Base-by-base conservation (phyloP, 176 grass and related monocot genomes). In the Pontederia paniculata region DNA sequence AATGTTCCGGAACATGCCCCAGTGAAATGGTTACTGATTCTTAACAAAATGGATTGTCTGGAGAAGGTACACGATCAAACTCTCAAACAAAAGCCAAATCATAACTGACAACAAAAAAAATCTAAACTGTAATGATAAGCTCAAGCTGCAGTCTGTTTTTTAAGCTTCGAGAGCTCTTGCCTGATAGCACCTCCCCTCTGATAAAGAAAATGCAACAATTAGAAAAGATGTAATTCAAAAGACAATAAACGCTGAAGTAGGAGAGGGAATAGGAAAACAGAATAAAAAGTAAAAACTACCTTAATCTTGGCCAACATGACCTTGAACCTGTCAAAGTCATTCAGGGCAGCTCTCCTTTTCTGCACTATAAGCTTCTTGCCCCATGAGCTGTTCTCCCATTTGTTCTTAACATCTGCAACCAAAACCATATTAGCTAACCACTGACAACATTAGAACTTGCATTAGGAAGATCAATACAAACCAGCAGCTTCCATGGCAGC, bases 331-430 rank as follows among this genome's bases (percentile, higher is more conserved):
- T 94, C 77, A 13, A 94, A 88, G 57, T 94, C 88, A 78, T 88
- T 88, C 15, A 94, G 80, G 0, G 88, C 56, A 17, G 88, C 83
- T 84, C 88, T 94, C 77, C 77, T 88, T 66, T 84, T 76, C 88
- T 94, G 88, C 19, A 94, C 88, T 76, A 94, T 88, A 31, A 94
- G 55, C 67, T 94, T 94, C 75, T 73, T 94, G 57, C 88, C 88
- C 88, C 88, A 94, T 0, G 80, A 88, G 67, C 88, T 94, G 43
- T 84, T 94, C 76, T 93, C 88, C 88, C 88, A 93, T 69, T 86
- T 93, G 58, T 54, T 76, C 52, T 93, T 93, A 11, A 93, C 88
- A 71, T 93, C 88, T 86, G 58, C 12, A 58, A 62, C 54, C 28
- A 15, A 43, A 20, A 13, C 67, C 9, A 48, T 49, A 44, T 25